Percentiles rank a stretch among this genome's conserved stretches.
Conservation (phyloP, 352 stramenopile species). For the Phytopythium helicoides region DNA sequence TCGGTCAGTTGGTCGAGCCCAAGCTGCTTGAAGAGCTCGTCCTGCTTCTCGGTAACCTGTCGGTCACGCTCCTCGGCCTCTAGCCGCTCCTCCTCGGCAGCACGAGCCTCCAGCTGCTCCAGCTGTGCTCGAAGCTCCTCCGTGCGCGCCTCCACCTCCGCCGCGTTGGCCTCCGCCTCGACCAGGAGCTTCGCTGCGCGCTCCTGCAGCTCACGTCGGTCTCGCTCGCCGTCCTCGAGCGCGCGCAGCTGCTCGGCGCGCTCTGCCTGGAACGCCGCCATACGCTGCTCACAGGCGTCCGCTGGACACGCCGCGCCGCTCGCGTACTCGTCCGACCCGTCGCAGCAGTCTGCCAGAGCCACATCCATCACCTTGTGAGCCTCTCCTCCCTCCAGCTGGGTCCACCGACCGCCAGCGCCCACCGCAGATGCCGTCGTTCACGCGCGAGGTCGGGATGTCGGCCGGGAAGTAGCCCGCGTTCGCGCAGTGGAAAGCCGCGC, state of each 20-base stretch:
- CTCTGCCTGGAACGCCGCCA: constrained; percentile 37
- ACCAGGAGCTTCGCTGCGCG: constrained; percentile 33
- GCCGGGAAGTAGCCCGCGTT: constrained; percentile 76
- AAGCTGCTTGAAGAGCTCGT: constrained; percentile 44
- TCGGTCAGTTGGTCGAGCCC: constrained; percentile 55
- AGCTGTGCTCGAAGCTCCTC: constrained; percentile 29
- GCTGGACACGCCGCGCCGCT: constrained; percentile 39
- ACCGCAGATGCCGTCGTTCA: constrained; percentile 82
- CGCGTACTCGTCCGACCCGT: constrained; percentile 82
- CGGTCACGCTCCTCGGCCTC: constrained; percentile 49
- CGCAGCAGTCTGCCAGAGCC: constrained; percentile 65
- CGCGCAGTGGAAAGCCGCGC: constrained; percentile 59
- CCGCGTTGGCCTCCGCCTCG: constrained; percentile 27
- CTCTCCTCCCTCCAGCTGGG: too few relatives aligned
- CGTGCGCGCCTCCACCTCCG: constrained; percentile 21
- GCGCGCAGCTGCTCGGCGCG: constrained; percentile 67
- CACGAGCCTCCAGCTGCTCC: constrained; percentile 37
- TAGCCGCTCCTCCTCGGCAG: constrained; percentile 37
- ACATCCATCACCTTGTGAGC: too few relatives aligned
- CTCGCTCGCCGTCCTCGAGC: constrained; percentile 61
- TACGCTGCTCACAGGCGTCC: constrained; percentile 36
- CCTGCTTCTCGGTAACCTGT: constrained; percentile 38
- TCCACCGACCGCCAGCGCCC: background rate
- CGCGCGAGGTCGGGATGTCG: constrained; percentile 53
- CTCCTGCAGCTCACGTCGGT: constrained; percentile 30